Evolutionary conservation across 768 basidiomycete species (phyloP), one percentile per base, ranked within the genome.

Genomic region (Russula ochroleuca): DNA sequence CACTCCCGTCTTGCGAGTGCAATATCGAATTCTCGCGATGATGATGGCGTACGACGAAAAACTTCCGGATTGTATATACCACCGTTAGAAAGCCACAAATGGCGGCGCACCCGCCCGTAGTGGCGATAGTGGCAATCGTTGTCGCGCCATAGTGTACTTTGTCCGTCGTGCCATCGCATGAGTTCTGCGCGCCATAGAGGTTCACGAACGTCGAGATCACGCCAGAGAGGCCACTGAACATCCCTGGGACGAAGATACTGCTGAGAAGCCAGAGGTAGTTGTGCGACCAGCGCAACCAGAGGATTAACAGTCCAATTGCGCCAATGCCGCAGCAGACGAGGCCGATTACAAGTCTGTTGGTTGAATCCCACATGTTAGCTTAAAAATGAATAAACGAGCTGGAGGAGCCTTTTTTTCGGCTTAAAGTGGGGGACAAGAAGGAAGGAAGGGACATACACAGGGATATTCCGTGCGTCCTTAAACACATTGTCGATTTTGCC

Each of bases 181-280:
- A 28, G 28, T 28, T 28, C 28, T 45, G 41, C 11, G 31, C 2
- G 13, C 43, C 56, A 23, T 57, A 57, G n/a, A 57, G 33, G n/a
- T 33, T 38, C 43, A 33, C 56, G 31, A 57, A 49, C 28, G 64
- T 66, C 48, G 64, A 63, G 28, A 66, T 23, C 47, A 61, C 5
- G 15, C 64, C 64, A 17, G 57, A 49, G 28, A 66, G 56, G 38
- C 61, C 64, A 31, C 58, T 54, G 40, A 61, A 37, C 38, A 40
- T 23, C 31, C 64, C 64, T 13, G 64, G 64, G 58, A 57, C 10
- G 14, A 57, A 57, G 47, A 67, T 56, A 17, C 45, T 55, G 37
- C 38, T 43, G 35, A 63, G 41, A 4, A 67, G 47, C 65, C 62
- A 67, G 31, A 63, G 17, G 25, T 57, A 67, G 41, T 67, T 67